These are phyloP conservation scores for Penicillium brevicompactum DNA, from an alignment of 2,329 filamentous ascomycete genomes.

Conservation along the genomic window DNA sequence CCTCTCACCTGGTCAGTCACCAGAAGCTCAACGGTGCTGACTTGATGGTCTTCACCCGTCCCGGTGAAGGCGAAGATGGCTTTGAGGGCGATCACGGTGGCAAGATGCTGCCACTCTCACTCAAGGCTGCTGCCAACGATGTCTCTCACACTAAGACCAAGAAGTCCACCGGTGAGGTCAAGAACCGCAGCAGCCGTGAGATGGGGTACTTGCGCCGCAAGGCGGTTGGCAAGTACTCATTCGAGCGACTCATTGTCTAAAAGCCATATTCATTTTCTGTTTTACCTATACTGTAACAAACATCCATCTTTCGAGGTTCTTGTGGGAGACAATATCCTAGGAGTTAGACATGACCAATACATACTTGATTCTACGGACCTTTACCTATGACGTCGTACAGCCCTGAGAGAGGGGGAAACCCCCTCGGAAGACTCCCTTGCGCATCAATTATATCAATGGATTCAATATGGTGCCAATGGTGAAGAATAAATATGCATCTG, in stretches of 20 bases:
- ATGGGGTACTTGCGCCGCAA: constrained; percentile 76
- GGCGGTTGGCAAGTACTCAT: constrained; percentile 78
- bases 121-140: constrained; percentile 58
- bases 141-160: constrained; percentile 50
- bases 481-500: background rate
- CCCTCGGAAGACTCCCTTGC: background rate
- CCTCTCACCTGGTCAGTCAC: constrained; percentile 33
- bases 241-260: constrained; percentile 74
- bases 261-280: constrained; percentile 25
- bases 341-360: constrained; percentile 18
- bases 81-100: constrained; percentile 35
- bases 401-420: too few species aligned
- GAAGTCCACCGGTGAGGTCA: constrained; percentile 70
- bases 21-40: constrained; percentile 45
- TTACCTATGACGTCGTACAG: background rate
- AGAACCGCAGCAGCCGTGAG: constrained; percentile 70
- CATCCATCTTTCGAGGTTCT: constrained; percentile 2
- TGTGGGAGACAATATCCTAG: constrained; percentile 21
- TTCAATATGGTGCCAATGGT: background rate
- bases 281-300: constrained; percentile 19
- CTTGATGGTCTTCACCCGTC: constrained; percentile 33
- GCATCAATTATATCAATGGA: background rate
- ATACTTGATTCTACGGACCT: background rate
- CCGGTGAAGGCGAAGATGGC: constrained; percentile 32
- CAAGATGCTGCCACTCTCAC: constrained; percentile 69